Conservation (phyloP, 768 basidiomycete species). For the Podaxis sp. region DNA sequence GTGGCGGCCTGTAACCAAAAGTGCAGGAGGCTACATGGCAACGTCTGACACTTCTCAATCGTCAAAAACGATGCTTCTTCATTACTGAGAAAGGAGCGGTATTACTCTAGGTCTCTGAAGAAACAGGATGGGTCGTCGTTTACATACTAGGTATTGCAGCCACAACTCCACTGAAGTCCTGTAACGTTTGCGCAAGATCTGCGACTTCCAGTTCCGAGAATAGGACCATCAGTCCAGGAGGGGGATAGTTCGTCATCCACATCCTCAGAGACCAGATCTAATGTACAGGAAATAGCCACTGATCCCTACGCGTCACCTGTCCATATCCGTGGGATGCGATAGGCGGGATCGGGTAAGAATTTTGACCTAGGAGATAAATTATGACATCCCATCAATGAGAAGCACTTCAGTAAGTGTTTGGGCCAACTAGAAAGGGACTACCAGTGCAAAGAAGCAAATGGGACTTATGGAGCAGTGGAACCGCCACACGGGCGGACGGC, state of each 20-base stretch:
- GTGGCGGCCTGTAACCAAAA: background rate
- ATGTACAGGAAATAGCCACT: background rate
- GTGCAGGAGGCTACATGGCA: background rate
- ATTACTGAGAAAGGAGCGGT: background rate
- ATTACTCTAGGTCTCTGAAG: background rate
- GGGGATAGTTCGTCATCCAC: background rate
- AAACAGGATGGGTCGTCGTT: background rate
- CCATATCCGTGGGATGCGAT: background rate
- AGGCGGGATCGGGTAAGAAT: background rate
- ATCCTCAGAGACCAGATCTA: background rate
- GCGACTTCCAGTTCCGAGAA: background rate
- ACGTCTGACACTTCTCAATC: background rate
- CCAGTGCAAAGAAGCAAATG: background rate
- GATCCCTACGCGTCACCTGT: background rate
- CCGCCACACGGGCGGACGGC: slow-evolving; percentile 5
- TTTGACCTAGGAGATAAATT: background rate
- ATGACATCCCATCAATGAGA: slow-evolving; percentile 7
- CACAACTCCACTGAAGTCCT: background rate
- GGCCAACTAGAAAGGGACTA: background rate
- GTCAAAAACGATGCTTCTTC: background rate
- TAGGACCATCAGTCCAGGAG: background rate
- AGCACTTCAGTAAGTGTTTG: background rate
- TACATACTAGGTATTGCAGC: background rate
- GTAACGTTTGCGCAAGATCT: background rate
- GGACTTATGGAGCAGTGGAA: slow-evolving; percentile 1